phyloP scores from a whole-genome alignment of 352 stramenopile genomes.

The Blastocystis sp. region DNA sequence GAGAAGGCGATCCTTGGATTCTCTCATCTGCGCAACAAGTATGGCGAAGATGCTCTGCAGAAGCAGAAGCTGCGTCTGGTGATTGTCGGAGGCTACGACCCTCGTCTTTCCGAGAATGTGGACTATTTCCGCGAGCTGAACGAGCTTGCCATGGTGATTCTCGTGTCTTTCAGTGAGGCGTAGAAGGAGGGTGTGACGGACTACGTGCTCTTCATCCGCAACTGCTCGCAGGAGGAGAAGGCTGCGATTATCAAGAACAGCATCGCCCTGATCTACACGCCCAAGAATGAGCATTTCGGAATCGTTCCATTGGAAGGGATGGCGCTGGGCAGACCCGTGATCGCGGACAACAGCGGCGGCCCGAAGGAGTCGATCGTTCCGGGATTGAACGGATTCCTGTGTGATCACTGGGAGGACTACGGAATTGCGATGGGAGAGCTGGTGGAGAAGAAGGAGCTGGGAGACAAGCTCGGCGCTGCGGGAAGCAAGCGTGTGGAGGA shows the following conservation, averaged over 20 bases:
- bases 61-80: conserved; percentile 77
- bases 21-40: conserved; percentile 73
- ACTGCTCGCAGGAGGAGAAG: conserved; percentile 72
- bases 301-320: conserved; percentile 98
- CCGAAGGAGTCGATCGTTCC: conserved; percentile 90
- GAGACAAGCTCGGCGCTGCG: conserved; percentile 15
- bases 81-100: conserved; percentile 91
- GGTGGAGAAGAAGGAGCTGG: conserved; percentile 38
- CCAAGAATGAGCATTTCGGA: conserved; percentile 94
- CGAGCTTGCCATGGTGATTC: conserved; percentile 73
- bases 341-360: conserved; percentile 88
- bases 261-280: conserved; percentile 88
- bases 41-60: conserved; percentile 25
- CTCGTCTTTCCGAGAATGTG: conserved; percentile 89
- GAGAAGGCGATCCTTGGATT: conserved; percentile 82
- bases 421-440: conserved; percentile 53
- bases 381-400: conserved; percentile 81
- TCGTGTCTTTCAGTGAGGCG: not conserved
- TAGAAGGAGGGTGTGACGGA: conserved; percentile 72
- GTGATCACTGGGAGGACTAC: conserved; percentile 71
- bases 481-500: conserved; percentile 30
- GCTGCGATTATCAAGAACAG: conserved; percentile 52
- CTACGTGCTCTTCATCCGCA: conserved; percentile 70
- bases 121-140: conserved; percentile 86
- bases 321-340: conserved; percentile 86